Percentiles rank a stretch among this genome's conserved stretches.
Conservation (phyloP, 208 protist genomes). For the Crithidia expoeki region DNA sequence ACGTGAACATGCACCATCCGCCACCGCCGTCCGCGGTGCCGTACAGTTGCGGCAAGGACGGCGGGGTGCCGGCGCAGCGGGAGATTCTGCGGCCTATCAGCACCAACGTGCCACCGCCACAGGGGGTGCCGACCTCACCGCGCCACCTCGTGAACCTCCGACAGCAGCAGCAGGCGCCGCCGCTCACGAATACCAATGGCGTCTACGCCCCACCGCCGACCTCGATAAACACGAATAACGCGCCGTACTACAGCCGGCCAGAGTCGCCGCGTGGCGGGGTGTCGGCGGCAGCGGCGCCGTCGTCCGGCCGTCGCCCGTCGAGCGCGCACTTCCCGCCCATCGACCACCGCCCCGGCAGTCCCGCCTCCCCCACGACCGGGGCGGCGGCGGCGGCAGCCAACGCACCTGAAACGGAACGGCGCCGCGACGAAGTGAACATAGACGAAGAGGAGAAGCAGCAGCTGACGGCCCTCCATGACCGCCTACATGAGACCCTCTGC, state of each 20-base stretch:
- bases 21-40: constrained; percentile 11
- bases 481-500: constrained; percentile 68
- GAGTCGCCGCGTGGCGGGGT: constrained; percentile 11
- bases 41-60: constrained; percentile 13
- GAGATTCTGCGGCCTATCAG: constrained; percentile 59
- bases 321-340: constrained; percentile 25
- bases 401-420: constrained; percentile 1
- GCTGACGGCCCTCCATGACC: constrained; percentile 68
- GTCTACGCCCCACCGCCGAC: constrained; percentile 16
- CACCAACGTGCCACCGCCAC: constrained; percentile 40
- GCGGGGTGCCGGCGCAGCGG: constrained; percentile 29
- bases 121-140: constrained; percentile 24
- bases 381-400: constrained; percentile 1
- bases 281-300: constrained; percentile 24
- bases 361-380: constrained; percentile 1
- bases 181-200: constrained; percentile 7
- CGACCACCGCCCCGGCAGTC: constrained; percentile 8
- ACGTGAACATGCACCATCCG: constrained; percentile 26
- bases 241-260: constrained; percentile 11
- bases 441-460: constrained; percentile 53
- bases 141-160: constrained; percentile 22
- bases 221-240: constrained; percentile 7
- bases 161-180: constrained; percentile 6
- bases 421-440: constrained; percentile 16
- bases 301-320: constrained; percentile 19